Conservation (phyloP, 352 stramenopile species). For the Pythium biforme region DNA sequence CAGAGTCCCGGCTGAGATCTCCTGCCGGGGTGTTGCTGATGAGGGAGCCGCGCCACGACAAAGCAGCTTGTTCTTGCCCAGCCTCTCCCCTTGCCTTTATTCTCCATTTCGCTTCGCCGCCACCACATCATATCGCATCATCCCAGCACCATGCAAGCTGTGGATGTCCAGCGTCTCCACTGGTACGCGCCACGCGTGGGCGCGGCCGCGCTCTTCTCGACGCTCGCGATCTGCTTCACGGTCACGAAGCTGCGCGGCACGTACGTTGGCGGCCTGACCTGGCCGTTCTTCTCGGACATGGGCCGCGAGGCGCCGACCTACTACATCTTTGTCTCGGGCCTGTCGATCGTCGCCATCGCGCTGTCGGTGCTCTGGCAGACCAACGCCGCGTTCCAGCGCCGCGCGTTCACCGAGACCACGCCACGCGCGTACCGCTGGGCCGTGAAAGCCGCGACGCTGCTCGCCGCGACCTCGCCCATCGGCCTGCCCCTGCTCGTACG, state of each 20-base stretch:
- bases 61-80: too few species aligned
- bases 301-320: slow-evolving; percentile 54
- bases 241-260: slow-evolving; percentile 37
- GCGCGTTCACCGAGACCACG: neutral
- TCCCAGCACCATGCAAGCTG: neutral
- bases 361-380: slow-evolving; percentile 40
- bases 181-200: slow-evolving; percentile 34
- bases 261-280: slow-evolving; percentile 46
- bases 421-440: neutral
- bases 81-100: too few species aligned
- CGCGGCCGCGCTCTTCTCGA: slow-evolving; percentile 28
- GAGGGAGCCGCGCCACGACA: too few species aligned
- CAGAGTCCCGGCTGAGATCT: too few species aligned
- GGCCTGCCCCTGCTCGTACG: slow-evolving; percentile 47
- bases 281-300: slow-evolving; percentile 66
- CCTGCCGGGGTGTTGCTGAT: too few species aligned
- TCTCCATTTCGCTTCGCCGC: neutral
- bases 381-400: slow-evolving; percentile 51
- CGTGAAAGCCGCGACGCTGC: neutral
- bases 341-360: slow-evolving; percentile 25
- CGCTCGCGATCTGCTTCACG: slow-evolving; percentile 42
- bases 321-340: slow-evolving; percentile 46
- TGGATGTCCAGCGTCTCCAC: neutral
- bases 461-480: slow-evolving; percentile 32
- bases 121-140: neutral